These are phyloP conservation scores for Zarea fungicola DNA, from an alignment of 2,329 filamentous ascomycete species.

Conservation along the genomic window DNA sequence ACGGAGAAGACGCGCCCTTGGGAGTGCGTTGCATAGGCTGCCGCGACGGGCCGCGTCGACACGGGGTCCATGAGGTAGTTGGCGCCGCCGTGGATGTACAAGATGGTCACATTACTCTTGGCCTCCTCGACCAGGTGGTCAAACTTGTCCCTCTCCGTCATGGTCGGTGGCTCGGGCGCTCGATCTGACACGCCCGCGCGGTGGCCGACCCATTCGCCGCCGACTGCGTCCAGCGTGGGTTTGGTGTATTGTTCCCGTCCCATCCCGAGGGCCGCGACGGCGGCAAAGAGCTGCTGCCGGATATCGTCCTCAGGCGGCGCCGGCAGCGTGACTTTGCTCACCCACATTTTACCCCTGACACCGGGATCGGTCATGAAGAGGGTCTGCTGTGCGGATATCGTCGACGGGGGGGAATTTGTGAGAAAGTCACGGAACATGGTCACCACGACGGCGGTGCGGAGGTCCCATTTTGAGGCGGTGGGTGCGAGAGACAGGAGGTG, in stretches of 20 bases:
- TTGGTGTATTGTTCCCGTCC: background rate
- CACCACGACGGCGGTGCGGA: conserved; percentile 10
- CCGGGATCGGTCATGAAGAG: conserved; percentile 26
- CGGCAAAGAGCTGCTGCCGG: background rate
- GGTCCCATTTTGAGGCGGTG: conserved; percentile 11
- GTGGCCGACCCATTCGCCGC: conserved; percentile 11
- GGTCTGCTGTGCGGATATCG: conserved; percentile 15
- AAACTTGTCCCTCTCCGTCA: conserved; percentile 7
- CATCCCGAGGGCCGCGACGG: conserved; percentile 1
- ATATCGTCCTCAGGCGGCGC: conserved; percentile 36
- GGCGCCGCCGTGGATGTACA: conserved; percentile 12
- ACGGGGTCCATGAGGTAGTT: conserved; percentile 11
- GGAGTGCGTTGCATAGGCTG: background rate
- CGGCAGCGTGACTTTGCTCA: conserved; percentile 54
- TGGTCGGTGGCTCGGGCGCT: background rate
- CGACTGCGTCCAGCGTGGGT: background rate
- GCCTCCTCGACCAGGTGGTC: background rate
- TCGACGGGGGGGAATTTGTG: conserved; percentile 6
- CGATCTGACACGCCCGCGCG: background rate
- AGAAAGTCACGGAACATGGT: conserved; percentile 10
- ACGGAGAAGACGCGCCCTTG: conserved; percentile 9
- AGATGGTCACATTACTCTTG: background rate
- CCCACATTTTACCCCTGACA: conserved; percentile 67
- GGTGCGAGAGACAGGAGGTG: conserved; percentile 4
- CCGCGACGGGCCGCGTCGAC: conserved; percentile 1